These are phyloP conservation scores for Leersia perrieri DNA, from an alignment of 176 grass and related monocot species.

Conservation along the genomic window DNA sequence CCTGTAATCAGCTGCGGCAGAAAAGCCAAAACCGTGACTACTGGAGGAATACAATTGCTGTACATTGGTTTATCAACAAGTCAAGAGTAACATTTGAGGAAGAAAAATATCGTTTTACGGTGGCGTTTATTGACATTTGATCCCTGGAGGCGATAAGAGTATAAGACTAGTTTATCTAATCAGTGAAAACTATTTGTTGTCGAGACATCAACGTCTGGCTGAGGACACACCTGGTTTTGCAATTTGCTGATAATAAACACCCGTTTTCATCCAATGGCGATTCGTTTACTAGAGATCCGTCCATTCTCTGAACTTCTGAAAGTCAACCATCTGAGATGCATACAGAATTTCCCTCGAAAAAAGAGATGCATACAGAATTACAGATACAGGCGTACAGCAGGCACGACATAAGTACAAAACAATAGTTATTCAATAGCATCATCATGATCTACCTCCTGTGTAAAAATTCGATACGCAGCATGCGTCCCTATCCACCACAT, in stretches of 20 bases:
- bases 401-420: not conserved
- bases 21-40: not conserved
- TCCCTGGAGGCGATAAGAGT: not conserved
- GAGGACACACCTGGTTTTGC: not conserved
- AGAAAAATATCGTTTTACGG: not conserved
- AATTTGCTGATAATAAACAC: not conserved
- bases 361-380: too few relatives aligned
- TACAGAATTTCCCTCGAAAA: too few relatives aligned
- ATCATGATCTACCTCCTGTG: not conserved
- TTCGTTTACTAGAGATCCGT: not conserved
- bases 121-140: not conserved
- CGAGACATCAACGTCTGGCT: not conserved
- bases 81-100: not conserved
- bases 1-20: not conserved
- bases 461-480: not conserved
- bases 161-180: not conserved
- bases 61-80: not conserved
- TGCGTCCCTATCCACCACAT: not conserved
- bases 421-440: not conserved
- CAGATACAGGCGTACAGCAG: not conserved
- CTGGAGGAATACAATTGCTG: not conserved
- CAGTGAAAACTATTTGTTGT: not conserved
- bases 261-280: not conserved
- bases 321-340: not conserved
- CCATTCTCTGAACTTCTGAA: constrained; percentile 11